Base-by-base conservation (phyloP, 2,329 filamentous ascomycete species). In the Akanthomyces uredinophilus region DNA sequence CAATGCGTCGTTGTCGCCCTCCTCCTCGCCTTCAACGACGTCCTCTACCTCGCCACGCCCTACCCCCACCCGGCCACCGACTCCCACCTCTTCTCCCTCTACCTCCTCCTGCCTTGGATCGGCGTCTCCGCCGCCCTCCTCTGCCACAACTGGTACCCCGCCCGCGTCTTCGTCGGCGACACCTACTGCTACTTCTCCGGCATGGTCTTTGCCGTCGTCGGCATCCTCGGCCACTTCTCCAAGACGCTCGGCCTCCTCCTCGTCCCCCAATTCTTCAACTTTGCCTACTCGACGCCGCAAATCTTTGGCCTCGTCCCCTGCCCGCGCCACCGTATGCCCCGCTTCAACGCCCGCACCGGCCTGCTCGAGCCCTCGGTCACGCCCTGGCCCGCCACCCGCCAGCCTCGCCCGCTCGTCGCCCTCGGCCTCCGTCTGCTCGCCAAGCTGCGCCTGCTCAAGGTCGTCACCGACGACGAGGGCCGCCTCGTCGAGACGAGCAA, bases 121-220 rank as follows among this genome's bases (percentile, higher is more conserved):
- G 95, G 92, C 55, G 95, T 97, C 60, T 97, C 92, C 8, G 76
- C 90, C 56, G 95, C 95, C 10, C 83, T 99, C 18, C 84, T 95
- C 71, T 86, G 78, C 73, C 93, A 99, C 79, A 99, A 99, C 76
- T 96, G 92, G 91, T 99, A 92, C 72, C 95, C 95, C 0, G 92
- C 94, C 27, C 88, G 87, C 69, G 95, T 98, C 11, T 99, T 99
- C 71, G 94, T 98, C 11, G 95, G 95, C 61, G 95, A 99, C 76
- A 99, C 95, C 4, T 99, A 98, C 82, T 99, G 95, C 83, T 99
- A 99, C 78, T 97, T 99, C 75, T 95, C 95, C 0, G 95, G 95
- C 67, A 99, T 99, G 92, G 91, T 98, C 44, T 99, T 99, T 73
- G 95, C 94, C 60, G 93, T 97, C 50, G 95, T 98, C 66, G 92